A percentile compares a stretch with the other conserved stretches of the same genome.
These are phyloP conservation scores for Remersonia thermophila DNA, from an alignment of 2,329 filamentous ascomycete genomes.

Conservation along the genomic window DNA sequence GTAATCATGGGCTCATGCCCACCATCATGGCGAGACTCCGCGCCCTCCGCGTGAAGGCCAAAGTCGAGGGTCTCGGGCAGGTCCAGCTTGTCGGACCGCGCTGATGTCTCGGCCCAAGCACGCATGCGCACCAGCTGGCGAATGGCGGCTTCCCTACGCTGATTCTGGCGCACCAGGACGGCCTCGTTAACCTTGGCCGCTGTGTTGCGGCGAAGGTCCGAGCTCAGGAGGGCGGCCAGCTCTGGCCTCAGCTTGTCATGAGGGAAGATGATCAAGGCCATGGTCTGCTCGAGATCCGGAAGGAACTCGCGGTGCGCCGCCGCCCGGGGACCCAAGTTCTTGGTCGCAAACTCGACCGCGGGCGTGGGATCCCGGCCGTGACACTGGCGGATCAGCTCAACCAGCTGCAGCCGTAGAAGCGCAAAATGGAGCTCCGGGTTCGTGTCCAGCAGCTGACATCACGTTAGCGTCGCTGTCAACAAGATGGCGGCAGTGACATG, in stretches of 20 bases:
- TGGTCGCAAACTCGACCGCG: constrained; percentile 76
- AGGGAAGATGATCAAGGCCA: constrained; percentile 82
- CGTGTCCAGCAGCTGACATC: constrained; percentile 68
- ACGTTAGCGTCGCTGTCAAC: constrained; percentile 19
- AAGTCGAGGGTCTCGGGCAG: constrained; percentile 30
- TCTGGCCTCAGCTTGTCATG: constrained; percentile 66
- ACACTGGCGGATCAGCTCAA: constrained; percentile 79
- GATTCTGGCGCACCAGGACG: constrained; percentile 61
- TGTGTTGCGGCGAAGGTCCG: constrained; percentile 68
- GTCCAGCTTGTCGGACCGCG: constrained; percentile 30
- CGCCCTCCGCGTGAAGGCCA: constrained; percentile 27
- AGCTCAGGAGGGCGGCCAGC: constrained; percentile 64
- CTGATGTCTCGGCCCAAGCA: constrained; percentile 68
- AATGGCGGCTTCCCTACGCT: constrained; percentile 68
- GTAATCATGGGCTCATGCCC: constrained; percentile 42
- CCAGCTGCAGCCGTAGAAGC: constrained; percentile 76
- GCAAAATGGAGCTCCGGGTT: constrained; percentile 80
- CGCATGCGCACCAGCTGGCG: constrained; percentile 69
- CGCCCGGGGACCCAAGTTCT: constrained; percentile 76
- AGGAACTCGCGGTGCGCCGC: constrained; percentile 72
- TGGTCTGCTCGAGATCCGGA: constrained; percentile 79
- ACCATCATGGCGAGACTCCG: constrained; percentile 24
- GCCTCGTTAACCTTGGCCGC: constrained; percentile 82
- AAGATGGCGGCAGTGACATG: constrained; percentile 21
- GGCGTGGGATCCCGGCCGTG: constrained; percentile 63